Evolutionary conservation across 805 yeast species (phyloP).

Genomic region (Yarrowia bubula): DNA sequence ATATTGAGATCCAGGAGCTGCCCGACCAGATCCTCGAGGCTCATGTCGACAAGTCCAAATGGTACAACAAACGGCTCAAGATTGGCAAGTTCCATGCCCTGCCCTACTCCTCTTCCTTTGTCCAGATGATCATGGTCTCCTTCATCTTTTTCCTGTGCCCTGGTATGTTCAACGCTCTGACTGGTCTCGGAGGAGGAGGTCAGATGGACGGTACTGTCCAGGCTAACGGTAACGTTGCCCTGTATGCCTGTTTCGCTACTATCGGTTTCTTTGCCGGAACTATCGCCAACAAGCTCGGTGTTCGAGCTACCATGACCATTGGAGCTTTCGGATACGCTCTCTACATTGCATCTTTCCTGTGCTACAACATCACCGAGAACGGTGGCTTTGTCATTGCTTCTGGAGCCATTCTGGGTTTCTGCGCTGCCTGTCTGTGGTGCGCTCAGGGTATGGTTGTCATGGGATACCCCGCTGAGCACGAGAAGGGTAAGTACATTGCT

Average conservation of each 20-base stretch:
- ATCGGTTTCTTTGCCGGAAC: slow-evolving; percentile 59
- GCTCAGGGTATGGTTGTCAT: slow-evolving; percentile 58
- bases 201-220: slow-evolving; percentile 39
- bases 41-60: slow-evolving; percentile 9
- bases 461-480: slow-evolving; percentile 55
- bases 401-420: slow-evolving; percentile 56
- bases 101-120: slow-evolving; percentile 27
- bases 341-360: slow-evolving; percentile 48
- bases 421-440: slow-evolving; percentile 58
- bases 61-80: slow-evolving; percentile 8
- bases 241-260: slow-evolving; percentile 56
- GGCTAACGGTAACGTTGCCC: slow-evolving; percentile 52
- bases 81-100: not conserved
- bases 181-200: slow-evolving; percentile 53
- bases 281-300: slow-evolving; percentile 51
- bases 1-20: slow-evolving; percentile 2
- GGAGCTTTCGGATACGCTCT: slow-evolving; percentile 51
- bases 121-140: slow-evolving; percentile 48
- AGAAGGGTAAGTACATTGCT: slow-evolving; percentile 55
- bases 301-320: slow-evolving; percentile 43
- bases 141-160: slow-evolving; percentile 52
- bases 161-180: slow-evolving; percentile 52
- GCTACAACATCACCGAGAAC: slow-evolving; percentile 46
- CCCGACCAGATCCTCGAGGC: slow-evolving; percentile 16
- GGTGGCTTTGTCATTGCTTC: slow-evolving; percentile 54